Percentiles rank a stretch among this genome's conserved stretches.
These are phyloP conservation scores for Chaetomium tenue DNA, from an alignment of 495 filamentous ascomycete species.

Conservation along the genomic window DNA sequence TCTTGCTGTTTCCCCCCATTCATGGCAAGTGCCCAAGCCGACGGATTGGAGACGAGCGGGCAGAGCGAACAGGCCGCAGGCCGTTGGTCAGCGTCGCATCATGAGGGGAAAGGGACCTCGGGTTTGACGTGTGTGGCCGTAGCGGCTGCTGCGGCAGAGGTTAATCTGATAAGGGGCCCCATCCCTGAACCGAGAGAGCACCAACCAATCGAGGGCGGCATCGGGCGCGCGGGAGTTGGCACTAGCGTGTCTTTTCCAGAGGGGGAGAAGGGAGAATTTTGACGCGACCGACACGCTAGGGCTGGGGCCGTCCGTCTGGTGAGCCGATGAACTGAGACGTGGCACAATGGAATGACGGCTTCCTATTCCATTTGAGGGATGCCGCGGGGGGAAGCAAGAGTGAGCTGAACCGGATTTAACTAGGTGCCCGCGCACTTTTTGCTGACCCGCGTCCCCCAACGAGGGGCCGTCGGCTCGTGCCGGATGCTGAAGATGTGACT, in stretches of 20 bases:
- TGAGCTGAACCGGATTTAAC: not conserved
- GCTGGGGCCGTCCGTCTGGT: not conserved
- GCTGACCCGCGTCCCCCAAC: not conserved
- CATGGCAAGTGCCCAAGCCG: not conserved
- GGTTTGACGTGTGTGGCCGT: not conserved
- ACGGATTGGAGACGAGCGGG: not conserved
- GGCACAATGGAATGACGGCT: not conserved
- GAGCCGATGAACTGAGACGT: not conserved
- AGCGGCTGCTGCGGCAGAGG: slow-evolving; percentile 11
- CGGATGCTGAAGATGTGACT: slow-evolving; percentile 1
- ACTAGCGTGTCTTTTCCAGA: slow-evolving; percentile 5
- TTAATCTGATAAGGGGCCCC: not conserved
- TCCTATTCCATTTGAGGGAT: slow-evolving; percentile 1
- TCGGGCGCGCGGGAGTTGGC: not conserved
- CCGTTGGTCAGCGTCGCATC: slow-evolving; percentile 13
- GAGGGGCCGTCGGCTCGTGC: slow-evolving; percentile 5
- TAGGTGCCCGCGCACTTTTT: not conserved
- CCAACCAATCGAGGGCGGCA: not conserved
- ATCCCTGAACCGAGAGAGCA: slow-evolving; percentile 6
- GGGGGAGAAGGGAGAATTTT: not conserved
- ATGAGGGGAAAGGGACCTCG: not conserved
- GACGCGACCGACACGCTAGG: not conserved
- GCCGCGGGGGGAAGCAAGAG: not conserved
- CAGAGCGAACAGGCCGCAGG: not conserved
- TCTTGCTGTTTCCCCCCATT: not conserved